These are phyloP conservation scores for Cicer bijugum DNA, from an alignment of 306 rosid genomes.

Conservation along the genomic window DNA sequence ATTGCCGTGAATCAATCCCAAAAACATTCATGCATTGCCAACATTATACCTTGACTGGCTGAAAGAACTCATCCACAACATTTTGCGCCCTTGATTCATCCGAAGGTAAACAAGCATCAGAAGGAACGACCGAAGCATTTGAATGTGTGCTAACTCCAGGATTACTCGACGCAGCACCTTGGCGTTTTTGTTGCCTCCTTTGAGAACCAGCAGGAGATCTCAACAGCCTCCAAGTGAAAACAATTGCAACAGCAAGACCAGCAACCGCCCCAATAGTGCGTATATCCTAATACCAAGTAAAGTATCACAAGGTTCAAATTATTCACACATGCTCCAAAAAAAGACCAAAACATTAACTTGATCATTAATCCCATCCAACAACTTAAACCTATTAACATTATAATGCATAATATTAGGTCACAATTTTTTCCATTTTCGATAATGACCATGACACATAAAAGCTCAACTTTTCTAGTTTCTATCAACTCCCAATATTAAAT, in stretches of 20 bases:
- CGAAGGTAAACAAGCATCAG: conserved; percentile 53
- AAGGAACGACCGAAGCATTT: conserved; percentile 47
- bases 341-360: conserved; percentile 26
- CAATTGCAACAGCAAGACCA: conserved; percentile 83
- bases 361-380: conserved; percentile 17
- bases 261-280: conserved; percentile 88
- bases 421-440: conserved; percentile 4
- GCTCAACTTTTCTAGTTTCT: conserved; percentile 30
- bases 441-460: conserved; percentile 28
- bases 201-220: conserved; percentile 68
- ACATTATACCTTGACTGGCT: conserved; percentile 67
- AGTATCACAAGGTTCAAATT: background rate
- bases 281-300: conserved; percentile 63
- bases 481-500: conserved; percentile 27
- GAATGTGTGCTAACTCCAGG: conserved; percentile 59
- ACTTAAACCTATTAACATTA: conserved; percentile 11
- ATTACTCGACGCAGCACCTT: conserved; percentile 64
- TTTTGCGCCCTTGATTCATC: conserved; percentile 75
- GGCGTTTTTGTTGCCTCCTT: conserved; percentile 78
- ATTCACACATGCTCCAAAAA: conserved; percentile 24
- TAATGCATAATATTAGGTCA: background rate
- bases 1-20: background rate
- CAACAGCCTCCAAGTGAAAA: conserved; percentile 91
- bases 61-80: conserved; percentile 76
- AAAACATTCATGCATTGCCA: conserved; percentile 12